These are phyloP conservation scores for Candida ortonii DNA, from an alignment of 805 yeast genomes.

Conservation along the genomic window DNA sequence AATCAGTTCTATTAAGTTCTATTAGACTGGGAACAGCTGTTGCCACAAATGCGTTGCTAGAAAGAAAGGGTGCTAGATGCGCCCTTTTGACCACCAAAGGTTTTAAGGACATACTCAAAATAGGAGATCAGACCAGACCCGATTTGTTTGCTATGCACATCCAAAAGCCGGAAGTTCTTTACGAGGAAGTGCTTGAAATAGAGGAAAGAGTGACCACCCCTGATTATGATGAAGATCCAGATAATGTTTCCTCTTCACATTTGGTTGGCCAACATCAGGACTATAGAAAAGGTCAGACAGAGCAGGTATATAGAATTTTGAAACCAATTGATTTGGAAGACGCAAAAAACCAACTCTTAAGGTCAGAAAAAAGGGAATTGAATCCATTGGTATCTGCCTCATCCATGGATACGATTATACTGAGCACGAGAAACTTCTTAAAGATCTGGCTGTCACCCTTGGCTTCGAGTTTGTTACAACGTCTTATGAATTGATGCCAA, in stretches of 20 bases:
- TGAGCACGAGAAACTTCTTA: conserved; percentile 36
- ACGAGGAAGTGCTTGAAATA: conserved; percentile 19
- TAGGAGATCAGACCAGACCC: conserved; percentile 32
- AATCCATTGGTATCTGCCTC: conserved; percentile 34
- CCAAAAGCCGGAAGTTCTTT: conserved; percentile 17
- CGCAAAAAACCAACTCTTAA: conserved; percentile 19
- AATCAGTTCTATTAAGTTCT: conserved; percentile 21
- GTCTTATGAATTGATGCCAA: conserved; percentile 36
- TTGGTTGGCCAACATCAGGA: conserved; percentile 8
- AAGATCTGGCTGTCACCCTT: conserved; percentile 33
- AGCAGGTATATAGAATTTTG: conserved; percentile 20
- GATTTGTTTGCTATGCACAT: conserved; percentile 20
- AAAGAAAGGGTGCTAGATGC: conserved; percentile 22
- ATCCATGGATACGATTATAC: conserved; percentile 36
- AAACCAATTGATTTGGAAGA: conserved; percentile 22
- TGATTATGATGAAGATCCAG: conserved; percentile 26
- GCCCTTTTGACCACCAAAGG: conserved; percentile 28
- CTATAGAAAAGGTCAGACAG: conserved; percentile 14
- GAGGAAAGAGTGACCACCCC: conserved; percentile 23
- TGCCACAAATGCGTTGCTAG: conserved; percentile 24
- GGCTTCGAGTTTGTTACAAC: conserved; percentile 41
- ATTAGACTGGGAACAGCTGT: conserved; percentile 28
- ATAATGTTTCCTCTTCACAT: conserved; percentile 11
- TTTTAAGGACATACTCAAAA: conserved; percentile 30
- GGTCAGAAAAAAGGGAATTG: conserved; percentile 23